Percentiles rank a stretch among this genome's conserved stretches.
These are phyloP conservation scores for Microbotryomycetes sp. DNA, from an alignment of 1,284 basidiomycete genomes.

Conservation along the genomic window DNA sequence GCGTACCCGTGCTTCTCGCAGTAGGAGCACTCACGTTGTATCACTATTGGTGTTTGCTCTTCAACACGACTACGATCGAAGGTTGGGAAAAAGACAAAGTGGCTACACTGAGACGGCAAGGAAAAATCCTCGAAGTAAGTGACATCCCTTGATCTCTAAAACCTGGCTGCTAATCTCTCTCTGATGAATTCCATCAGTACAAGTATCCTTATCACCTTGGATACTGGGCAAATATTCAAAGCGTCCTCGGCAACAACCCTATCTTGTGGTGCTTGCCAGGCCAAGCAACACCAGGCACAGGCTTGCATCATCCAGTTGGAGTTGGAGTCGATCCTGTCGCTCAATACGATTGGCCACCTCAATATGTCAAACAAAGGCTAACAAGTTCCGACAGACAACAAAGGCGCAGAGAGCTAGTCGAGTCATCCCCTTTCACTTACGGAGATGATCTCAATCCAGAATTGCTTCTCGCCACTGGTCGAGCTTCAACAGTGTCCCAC, in stretches of 20 bases:
- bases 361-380: slow-evolving; percentile 43
- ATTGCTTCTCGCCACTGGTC: neutral
- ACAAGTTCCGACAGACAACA: neutral
- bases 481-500: neutral
- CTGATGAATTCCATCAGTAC: slow-evolving; percentile 49
- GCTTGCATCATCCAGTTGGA: slow-evolving; percentile 67
- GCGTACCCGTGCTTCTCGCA: slow-evolving; percentile 73
- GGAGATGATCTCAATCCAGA: slow-evolving; percentile 51
- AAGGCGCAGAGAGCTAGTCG: slow-evolving; percentile 28
- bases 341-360: slow-evolving; percentile 50
- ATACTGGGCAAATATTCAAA: slow-evolving; percentile 59
- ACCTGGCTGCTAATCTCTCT: slow-evolving; percentile 4
- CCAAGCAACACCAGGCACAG: slow-evolving; percentile 56
- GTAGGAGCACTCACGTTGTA: slow-evolving; percentile 75
- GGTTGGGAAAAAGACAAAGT: slow-evolving; percentile 96
- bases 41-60: slow-evolving; percentile 72
- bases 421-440: slow-evolving; percentile 73
- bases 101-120: slow-evolving; percentile 72
- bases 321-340: slow-evolving; percentile 50
- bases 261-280: slow-evolving; percentile 78
- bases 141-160: neutral
- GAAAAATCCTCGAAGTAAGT: slow-evolving; percentile 72
- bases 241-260: slow-evolving; percentile 67
- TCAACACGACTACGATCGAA: slow-evolving; percentile 93
- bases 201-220: slow-evolving; percentile 90